Evolutionary conservation across 805 yeast genomes (phyloP).

Genomic region (Monosporozyma siamensis): DNA sequence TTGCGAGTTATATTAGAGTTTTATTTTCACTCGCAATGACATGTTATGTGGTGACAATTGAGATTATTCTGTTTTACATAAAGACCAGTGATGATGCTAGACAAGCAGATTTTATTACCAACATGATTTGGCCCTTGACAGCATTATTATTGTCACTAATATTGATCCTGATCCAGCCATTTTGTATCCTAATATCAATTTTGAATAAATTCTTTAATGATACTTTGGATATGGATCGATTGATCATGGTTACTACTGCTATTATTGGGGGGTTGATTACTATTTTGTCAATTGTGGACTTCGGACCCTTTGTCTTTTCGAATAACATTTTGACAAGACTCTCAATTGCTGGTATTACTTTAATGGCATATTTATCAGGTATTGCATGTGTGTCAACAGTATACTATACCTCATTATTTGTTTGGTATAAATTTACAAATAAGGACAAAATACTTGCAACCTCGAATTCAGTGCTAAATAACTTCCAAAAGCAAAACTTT

Average conservation of each 20-base stretch:
- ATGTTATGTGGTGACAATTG: conserved; percentile 23
- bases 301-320: conserved; percentile 27
- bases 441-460: no score
- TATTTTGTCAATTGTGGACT: conserved; percentile 10
- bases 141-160: conserved; percentile 16
- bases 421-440: conserved; percentile 9
- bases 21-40: conserved; percentile 24
- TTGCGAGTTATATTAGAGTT: conserved; percentile 13
- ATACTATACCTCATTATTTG: conserved; percentile 18
- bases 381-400: conserved; percentile 28
- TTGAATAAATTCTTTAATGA: conserved; percentile 27
- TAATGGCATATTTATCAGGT: conserved; percentile 28
- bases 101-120: conserved; percentile 16
- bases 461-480: conserved; percentile 3
- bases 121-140: conserved; percentile 23
- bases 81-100: conserved; percentile 15
- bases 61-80: conserved; percentile 28
- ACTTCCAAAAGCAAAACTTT: conserved; percentile 11
- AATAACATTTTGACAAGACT: conserved; percentile 25
- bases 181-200: conserved; percentile 20
- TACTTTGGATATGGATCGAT: conserved; percentile 14
- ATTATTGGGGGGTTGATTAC: conserved; percentile 10
- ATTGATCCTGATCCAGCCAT: conserved; percentile 25
- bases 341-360: conserved; percentile 26
- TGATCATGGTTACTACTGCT: conserved; percentile 16